Evolutionary conservation across 2,329 filamentous ascomycete species (phyloP), one percentile per base, ranked within the genome.

Genomic region (Cladophialophora immunda): DNA sequence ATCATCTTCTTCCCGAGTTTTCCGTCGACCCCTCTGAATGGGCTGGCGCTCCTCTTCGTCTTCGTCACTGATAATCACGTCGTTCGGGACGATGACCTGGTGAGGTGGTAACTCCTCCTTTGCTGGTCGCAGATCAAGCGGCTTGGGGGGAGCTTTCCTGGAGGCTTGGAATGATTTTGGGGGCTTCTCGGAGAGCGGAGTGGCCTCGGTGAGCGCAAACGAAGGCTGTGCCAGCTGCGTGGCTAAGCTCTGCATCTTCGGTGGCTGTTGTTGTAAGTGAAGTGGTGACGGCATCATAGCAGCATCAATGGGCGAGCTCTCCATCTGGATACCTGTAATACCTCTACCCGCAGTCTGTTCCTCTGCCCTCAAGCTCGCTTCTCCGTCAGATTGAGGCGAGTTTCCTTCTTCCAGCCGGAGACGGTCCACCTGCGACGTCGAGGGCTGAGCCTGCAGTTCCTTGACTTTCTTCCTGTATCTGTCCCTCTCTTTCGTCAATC

Each of bases 401-500:
- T 68, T 70, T 53, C 55, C 64, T 59, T 65, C 68, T 41, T 65
- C 72, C 15, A 70, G 66, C 34, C 77, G 77, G 17, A 80, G 64
- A 11, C 78, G 76, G 38, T 58, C 57, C 5, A 38, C 50, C n/a
- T 45, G 80, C 81, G 41, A 45, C n/a, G 62, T 29, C 27, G 65
- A 54, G 27, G 82, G 78, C 65, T 85, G 81, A 32, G 80, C 81
- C 71, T 87, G 80, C 66, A 87, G 78, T 64, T 98, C 94, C 78
- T 97, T 97, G 52, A 97, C 78, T 79, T 95, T 97, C 78, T 90
- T 94, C 73, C 92, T 89, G 76, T 98, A 98, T 73, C 91, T 90
- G 72, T 98, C 94, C 79, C 97, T 97, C 73, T 98, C 95, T 77
- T 97, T 97, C 70, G 97, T 79, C 0, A 94, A 89, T 60, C 92